A percentile compares a stretch with the other conserved stretches of the same genome.
These are phyloP conservation scores for Alternaria rosae DNA, from an alignment of 2,329 filamentous ascomycete genomes.

Conservation along the genomic window DNA sequence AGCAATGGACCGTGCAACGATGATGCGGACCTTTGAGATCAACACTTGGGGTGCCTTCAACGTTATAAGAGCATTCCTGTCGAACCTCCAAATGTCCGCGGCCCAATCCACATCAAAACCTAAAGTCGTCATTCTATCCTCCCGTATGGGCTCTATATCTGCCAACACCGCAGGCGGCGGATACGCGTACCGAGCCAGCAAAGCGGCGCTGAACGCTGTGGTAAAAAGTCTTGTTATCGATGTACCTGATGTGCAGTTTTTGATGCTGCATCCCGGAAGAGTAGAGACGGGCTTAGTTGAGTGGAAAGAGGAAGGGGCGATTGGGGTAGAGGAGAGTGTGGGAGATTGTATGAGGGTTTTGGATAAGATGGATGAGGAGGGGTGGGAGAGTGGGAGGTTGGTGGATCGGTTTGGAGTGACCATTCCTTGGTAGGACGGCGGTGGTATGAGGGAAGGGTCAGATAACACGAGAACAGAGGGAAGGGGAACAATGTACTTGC, in stretches of 20 bases:
- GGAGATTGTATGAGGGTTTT: conserved; percentile 50
- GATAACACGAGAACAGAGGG: too few species aligned
- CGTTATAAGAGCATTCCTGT: conserved; percentile 48
- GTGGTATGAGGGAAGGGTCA: too few species aligned
- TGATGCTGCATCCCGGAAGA: conserved; percentile 55
- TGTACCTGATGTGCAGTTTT: conserved; percentile 52
- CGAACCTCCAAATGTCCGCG: conserved; percentile 34
- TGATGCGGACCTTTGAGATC: conserved; percentile 51
- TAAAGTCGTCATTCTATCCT: conserved; percentile 54
- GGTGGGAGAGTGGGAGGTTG: conserved; percentile 49
- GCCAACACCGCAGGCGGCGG: conserved; percentile 52
- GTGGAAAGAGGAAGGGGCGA: conserved; percentile 56
- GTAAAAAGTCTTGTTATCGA: conserved; percentile 55
- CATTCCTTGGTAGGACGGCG: conserved; percentile 51
- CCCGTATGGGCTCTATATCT: conserved; percentile 55
- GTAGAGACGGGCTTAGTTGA: conserved; percentile 56
- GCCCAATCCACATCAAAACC: conserved; percentile 2
- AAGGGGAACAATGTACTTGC: too few species aligned
- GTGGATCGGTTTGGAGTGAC: conserved; percentile 54
- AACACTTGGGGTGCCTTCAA: conserved; percentile 56
- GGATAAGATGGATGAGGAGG: conserved; percentile 32
- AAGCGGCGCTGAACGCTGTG: conserved; percentile 57
- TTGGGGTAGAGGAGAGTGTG: conserved; percentile 53
- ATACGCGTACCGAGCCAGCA: conserved; percentile 58
- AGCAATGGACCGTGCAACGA: conserved; percentile 51